These are phyloP conservation scores for Fusarium scirpi DNA, from an alignment of 2,329 filamentous ascomycete genomes.

Conservation along the genomic window DNA sequence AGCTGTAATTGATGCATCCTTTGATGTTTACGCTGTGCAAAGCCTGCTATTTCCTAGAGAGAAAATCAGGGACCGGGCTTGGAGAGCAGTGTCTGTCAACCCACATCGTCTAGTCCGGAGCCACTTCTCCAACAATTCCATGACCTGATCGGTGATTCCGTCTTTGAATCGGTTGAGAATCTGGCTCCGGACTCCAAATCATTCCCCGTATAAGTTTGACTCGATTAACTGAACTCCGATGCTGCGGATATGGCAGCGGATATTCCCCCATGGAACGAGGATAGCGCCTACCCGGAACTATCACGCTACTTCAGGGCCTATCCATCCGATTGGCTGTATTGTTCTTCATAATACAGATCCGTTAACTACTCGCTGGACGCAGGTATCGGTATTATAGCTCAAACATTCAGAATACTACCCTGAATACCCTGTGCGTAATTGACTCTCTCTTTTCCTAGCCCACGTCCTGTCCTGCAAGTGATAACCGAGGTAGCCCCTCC, in stretches of 20 bases:
- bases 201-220: not conserved
- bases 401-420: not conserved
- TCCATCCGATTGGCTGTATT: not conserved
- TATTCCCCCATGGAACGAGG: no score
- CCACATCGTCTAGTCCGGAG: not conserved
- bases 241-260: not conserved
- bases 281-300: not conserved
- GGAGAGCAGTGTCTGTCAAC: not conserved
- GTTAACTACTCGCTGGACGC: no score
- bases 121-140: not conserved
- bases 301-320: not conserved
- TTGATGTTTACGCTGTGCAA: not conserved
- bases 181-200: not conserved
- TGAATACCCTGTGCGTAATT: not conserved
- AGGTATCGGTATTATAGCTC: not conserved
- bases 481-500: not conserved
- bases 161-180: fast-evolving
- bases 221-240: not conserved
- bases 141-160: not conserved
- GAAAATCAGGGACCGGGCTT: not conserved
- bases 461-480: not conserved
- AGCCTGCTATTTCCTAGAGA: not conserved
- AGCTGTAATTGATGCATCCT: not conserved
- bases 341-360: not conserved
- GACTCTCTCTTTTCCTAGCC: not conserved